Conservation (phyloP, 78 protist species). For the Protostelium mycophagum region DNA sequence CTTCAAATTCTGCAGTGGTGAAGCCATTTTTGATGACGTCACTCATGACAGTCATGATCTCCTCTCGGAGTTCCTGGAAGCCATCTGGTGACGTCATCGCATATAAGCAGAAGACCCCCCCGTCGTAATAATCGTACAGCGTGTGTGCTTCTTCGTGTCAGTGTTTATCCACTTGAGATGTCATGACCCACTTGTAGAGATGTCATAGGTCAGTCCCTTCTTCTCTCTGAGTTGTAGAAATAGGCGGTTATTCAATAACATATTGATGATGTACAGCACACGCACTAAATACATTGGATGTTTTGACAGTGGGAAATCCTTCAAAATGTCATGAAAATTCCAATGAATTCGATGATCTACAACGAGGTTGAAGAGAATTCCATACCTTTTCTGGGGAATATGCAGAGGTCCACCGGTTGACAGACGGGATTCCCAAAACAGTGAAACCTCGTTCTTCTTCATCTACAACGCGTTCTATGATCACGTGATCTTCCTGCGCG, state of each 20-base stretch:
- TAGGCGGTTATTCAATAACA: background rate
- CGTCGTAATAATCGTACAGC: background rate
- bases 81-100: background rate
- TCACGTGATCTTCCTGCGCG: background rate
- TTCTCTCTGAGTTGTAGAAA: background rate
- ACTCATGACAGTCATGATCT: background rate
- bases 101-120: background rate
- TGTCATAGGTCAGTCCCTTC: background rate
- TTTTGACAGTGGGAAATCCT: background rate
- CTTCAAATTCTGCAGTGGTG: background rate
- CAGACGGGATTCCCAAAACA: background rate
- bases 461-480: background rate
- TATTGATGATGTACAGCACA: no score
- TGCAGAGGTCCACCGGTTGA: background rate
- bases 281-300: background rate
- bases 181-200: background rate
- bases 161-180: background rate
- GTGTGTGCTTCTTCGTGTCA: background rate
- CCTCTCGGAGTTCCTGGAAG: background rate
- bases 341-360: background rate
- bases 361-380: background rate
- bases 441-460: background rate
- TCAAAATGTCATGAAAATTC: no score
- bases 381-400: background rate
- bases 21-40: background rate